Base-by-base conservation (phyloP, 495 filamentous ascomycete genomes). In the Aspergillus cavernicola region DNA sequence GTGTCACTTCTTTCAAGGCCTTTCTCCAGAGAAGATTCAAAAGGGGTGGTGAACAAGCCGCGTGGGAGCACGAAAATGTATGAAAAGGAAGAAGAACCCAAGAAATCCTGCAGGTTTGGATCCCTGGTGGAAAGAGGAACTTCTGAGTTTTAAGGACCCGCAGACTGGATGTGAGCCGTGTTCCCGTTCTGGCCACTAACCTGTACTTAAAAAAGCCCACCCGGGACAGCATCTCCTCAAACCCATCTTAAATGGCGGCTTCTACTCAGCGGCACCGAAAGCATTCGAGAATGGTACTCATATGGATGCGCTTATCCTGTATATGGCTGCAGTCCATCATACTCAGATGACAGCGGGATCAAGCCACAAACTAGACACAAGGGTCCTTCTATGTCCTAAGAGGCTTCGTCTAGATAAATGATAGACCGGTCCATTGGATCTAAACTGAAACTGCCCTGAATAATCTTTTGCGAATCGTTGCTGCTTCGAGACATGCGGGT, bases 21-120 rank as follows among this genome's bases (percentile, higher is more conserved):
- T n/a, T 33, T 4, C 6, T 9, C 3, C 31, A 33, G 31, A 42
- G 44, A 54, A 43, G n/a, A 35, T 26, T 22, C 7, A 50, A 62
- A n/a, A 61, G 55, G 36, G 59, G 60, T 59, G 59, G 59, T 60
- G 59, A 57, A 50, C 55, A 45, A 42, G 29, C 16, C 15, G 18
- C 32, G 47, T 20, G 16, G 24, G 36, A 43, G 37, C 20, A 39
- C 11, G 13, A 28, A 35, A 40, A 31, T 18, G 22, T 48, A 50
- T 36, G 39, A 40, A 43, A 45, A 24, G 45, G 22, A 50, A 57
- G 37, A 47, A 33, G 12, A 15, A 35, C 22, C 20, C 39, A 29
- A 38, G 41, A 44, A 29, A 33, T 42, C 37, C 23, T 47, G 55
- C 16, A 46, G 35, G 18, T 49, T 29, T 15, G 20, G 32, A 13